phyloP scores from a whole-genome alignment of 2,329 filamentous ascomycete genomes.

The Ceratocystis alfenasii region DNA sequence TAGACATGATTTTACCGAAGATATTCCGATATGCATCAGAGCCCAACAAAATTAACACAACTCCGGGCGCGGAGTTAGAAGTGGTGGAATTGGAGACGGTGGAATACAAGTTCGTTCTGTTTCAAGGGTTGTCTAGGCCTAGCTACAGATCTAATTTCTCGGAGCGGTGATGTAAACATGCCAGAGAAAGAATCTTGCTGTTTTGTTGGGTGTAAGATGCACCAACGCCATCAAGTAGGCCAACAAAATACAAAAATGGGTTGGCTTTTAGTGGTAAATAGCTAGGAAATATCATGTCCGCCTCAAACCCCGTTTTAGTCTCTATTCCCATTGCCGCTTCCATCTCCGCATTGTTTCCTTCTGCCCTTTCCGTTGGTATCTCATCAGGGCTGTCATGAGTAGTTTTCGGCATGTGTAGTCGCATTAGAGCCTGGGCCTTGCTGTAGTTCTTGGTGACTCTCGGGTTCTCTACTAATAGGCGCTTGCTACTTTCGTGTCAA shows the following conservation, averaged over 20 bases:
- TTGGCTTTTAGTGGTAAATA: not conserved
- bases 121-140: too few species aligned
- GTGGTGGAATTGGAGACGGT: not conserved
- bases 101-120: not conserved
- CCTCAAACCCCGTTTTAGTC: not conserved
- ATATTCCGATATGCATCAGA: not conserved
- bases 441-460: too few species aligned
- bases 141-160: too few species aligned
- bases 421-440: too few species aligned
- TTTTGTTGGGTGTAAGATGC: not conserved
- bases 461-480: too few species aligned
- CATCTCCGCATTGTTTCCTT: not conserved
- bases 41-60: not conserved
- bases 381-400: too few species aligned
- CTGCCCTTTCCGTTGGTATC: not conserved
- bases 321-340: not conserved
- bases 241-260: not conserved
- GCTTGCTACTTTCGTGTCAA: too few species aligned
- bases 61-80: not conserved
- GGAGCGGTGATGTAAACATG: too few species aligned
- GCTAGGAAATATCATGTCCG: not conserved
- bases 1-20: not conserved
- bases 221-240: not conserved
- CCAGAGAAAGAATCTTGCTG: not conserved
- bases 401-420: too few species aligned